These are phyloP conservation scores for Mucor indicus DNA, from an alignment of 371 early-diverging fungal genomes.

Conservation along the genomic window DNA sequence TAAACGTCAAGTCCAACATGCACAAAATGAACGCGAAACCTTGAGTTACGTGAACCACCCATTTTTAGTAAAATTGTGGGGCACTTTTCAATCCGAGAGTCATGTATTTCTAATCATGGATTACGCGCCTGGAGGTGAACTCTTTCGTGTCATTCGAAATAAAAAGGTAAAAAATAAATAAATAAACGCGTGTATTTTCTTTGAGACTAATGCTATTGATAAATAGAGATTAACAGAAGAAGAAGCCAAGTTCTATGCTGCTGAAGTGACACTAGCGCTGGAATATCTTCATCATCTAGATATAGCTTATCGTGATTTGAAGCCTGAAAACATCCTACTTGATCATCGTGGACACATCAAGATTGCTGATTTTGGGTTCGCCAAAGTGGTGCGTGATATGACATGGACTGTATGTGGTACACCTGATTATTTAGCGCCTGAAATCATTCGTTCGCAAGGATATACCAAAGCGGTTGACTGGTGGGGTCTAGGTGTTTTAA, in stretches of 20 bases:
- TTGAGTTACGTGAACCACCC: conserved; percentile 80
- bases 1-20: conserved; percentile 90
- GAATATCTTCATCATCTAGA: conserved; percentile 88
- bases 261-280: conserved; percentile 74
- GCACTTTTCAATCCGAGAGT: conserved; percentile 84
- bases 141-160: conserved; percentile 69
- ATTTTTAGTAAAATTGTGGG: conserved; percentile 88
- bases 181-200: too few relatives aligned
- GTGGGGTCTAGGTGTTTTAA: conserved; percentile 89
- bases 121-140: conserved; percentile 94
- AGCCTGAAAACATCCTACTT: conserved; percentile 92
- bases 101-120: conserved; percentile 94
- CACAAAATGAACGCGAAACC: conserved; percentile 83
- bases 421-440: conserved; percentile 95
- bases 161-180: conserved; percentile 72
- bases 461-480: conserved; percentile 92
- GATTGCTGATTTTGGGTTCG: conserved; percentile 98
- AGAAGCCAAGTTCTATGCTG: conserved; percentile 78
- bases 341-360: conserved; percentile 92
- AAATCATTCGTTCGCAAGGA: conserved; percentile 87
- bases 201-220: neutral
- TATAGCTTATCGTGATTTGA: conserved; percentile 92
- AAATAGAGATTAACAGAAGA: conserved; percentile 78
- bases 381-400: conserved; percentile 70
- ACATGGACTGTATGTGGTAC: conserved; percentile 94